phyloP scores from a whole-genome alignment of 2,329 filamentous ascomycete species.

The Raffaelea deltoideospora region DNA sequence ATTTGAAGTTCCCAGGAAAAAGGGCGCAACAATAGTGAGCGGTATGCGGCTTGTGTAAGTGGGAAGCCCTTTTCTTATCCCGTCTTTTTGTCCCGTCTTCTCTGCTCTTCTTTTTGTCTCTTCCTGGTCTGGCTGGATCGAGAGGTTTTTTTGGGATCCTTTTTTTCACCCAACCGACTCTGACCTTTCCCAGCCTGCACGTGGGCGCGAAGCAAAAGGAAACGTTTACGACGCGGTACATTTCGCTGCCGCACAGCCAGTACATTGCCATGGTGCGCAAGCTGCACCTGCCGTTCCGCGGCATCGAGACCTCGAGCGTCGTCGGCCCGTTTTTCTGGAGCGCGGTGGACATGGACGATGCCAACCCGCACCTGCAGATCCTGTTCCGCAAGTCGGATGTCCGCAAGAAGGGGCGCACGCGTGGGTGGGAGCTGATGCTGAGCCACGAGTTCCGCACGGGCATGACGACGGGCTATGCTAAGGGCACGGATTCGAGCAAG shows the following conservation, averaged over 20 bases:
- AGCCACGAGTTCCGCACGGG: conserved; percentile 38
- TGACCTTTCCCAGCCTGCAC: conserved; percentile 28
- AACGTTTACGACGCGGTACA: conserved; percentile 39
- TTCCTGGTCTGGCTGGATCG: not conserved
- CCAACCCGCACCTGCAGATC: conserved; percentile 43
- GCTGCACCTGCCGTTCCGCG: conserved; percentile 37
- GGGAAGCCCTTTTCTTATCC: not conserved
- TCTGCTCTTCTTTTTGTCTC: not conserved
- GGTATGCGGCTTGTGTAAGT: conserved; percentile 41
- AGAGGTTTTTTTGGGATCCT: too few species aligned
- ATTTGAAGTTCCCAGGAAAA: conserved; percentile 18
- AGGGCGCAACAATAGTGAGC: conserved; percentile 27
- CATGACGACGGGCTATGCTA: conserved; percentile 45
- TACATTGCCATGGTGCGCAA: conserved; percentile 42
- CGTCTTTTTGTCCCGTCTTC: not conserved
- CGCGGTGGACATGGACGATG: conserved; percentile 38
- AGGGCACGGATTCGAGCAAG: conserved; percentile 43
- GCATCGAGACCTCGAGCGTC: conserved; percentile 41
- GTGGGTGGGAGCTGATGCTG: conserved; percentile 50
- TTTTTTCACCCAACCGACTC: not conserved
- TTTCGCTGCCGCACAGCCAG: conserved; percentile 32
- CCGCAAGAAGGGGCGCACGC: conserved; percentile 46
- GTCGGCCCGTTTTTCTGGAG: conserved; percentile 52
- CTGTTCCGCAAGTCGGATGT: conserved; percentile 53
- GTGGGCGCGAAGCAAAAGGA: conserved; percentile 39